These are phyloP conservation scores for Lophiostoma macrostomum DNA, from an alignment of 495 filamentous ascomycete genomes.

Conservation along the genomic window DNA sequence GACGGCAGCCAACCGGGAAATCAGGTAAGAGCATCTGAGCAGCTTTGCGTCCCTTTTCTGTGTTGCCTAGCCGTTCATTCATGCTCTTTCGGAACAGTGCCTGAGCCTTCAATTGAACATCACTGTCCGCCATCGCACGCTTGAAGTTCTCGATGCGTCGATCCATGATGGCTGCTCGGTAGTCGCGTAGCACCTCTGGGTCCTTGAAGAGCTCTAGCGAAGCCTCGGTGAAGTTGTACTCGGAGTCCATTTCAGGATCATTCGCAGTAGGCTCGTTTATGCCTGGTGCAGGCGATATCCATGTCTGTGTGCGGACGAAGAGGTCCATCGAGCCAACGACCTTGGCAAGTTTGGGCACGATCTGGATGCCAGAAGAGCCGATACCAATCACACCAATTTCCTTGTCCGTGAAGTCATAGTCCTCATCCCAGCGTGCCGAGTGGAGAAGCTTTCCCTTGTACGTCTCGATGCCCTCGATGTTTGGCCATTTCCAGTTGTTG, in stretches of 20 bases:
- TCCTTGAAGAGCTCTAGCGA: too few relatives aligned
- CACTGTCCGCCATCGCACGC: too few relatives aligned
- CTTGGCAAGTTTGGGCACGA: constrained; percentile 6
- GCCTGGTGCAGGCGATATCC: constrained; percentile 4
- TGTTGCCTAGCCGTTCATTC: constrained; percentile 40
- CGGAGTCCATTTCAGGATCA: constrained; percentile 1
- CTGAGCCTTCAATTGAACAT: too few relatives aligned
- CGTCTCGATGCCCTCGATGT: constrained; percentile 10
- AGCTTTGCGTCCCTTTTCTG: too few relatives aligned
- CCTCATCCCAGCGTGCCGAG: constrained; percentile 12
- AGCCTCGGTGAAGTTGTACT: constrained; percentile 11
- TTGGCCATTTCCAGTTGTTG: constrained; percentile 24
- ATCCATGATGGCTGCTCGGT: too few relatives aligned
- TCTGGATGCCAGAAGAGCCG: constrained; percentile 10
- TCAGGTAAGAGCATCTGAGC: constrained; percentile 38
- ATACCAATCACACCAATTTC: constrained; percentile 16
- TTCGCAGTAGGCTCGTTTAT: constrained; percentile 4
- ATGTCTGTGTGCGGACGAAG: constrained; percentile 15
- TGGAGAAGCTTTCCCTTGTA: constrained; percentile 25
- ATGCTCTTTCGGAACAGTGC: constrained; percentile 41
- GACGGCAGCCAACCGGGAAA: constrained; percentile 36
- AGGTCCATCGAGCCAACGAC: constrained; percentile 2
- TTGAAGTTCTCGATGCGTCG: too few relatives aligned
- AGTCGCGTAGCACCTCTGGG: too few relatives aligned
- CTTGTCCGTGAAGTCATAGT: constrained; percentile 14